Conservation (phyloP, 108 stramenopile genomes). For the Poteriospumella lacustris region DNA sequence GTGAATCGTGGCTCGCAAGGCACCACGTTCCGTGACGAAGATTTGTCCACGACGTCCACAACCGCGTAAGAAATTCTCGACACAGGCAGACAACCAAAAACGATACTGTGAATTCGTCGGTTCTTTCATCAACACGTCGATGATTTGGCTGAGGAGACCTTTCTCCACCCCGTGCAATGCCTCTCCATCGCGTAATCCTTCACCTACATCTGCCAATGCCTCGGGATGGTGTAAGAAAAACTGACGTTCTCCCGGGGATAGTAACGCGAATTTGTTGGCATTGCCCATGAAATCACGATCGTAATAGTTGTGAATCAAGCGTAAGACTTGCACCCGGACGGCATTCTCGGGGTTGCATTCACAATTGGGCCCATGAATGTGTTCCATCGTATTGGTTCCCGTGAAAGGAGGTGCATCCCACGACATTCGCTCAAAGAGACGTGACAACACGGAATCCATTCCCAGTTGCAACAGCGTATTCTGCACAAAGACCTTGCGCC, state of each 20-base stretch:
- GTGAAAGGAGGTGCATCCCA: constrained; percentile 43
- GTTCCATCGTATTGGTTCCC: constrained; percentile 33
- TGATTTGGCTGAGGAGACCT: constrained; percentile 68
- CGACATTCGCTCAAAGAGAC: constrained; percentile 68
- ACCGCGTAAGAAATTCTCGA: constrained; percentile 76
- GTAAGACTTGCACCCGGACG: constrained; percentile 72
- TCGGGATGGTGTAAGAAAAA: background rate
- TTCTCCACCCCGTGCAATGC: background rate
- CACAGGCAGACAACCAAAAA: constrained; percentile 79
- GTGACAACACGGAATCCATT: constrained; percentile 57
- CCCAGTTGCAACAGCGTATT: constrained; percentile 49
- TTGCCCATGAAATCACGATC: constrained; percentile 61
- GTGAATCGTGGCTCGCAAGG: constrained; percentile 58
- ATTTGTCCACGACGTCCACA: constrained; percentile 36
- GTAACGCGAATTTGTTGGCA: background rate
- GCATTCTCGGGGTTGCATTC: constrained; percentile 80
- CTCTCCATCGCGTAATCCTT: background rate
- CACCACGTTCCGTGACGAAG: constrained; percentile 41
- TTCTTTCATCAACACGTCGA: constrained; percentile 61
- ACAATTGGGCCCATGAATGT: constrained; percentile 52
- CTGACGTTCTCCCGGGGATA: background rate
- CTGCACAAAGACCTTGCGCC: constrained; percentile 69
- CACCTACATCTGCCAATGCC: background rate
- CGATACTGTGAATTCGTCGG: constrained; percentile 69
- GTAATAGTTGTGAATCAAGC: constrained; percentile 76